Conservation (phyloP, 179 eudicot species). For the Beta lomatogona region DNA sequence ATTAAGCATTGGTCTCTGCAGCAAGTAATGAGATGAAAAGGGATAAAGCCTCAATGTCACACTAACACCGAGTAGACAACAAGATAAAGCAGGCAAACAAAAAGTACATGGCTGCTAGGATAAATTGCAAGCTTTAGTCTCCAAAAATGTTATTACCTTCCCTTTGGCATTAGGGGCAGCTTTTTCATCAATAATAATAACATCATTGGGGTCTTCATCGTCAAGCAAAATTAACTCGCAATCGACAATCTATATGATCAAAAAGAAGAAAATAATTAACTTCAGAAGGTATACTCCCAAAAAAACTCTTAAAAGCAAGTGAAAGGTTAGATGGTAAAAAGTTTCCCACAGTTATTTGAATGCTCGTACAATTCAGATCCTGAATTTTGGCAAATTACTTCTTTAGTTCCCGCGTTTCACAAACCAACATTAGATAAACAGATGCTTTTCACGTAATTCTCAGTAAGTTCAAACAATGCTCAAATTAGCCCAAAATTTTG, state of each 20-base stretch:
- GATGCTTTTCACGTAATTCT: no score
- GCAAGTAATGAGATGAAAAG: not conserved
- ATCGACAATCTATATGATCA: slow-evolving; percentile 35
- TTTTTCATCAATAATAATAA: slow-evolving; percentile 40
- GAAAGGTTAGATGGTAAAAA: not conserved
- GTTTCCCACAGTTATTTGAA: not conserved
- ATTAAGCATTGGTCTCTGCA: slow-evolving; percentile 36
- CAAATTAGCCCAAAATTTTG: not conserved
- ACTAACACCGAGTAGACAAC: not conserved
- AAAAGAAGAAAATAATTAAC: not conserved
- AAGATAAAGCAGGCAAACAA: not conserved
- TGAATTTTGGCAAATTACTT: not conserved
- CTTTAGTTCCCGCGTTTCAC: not conserved
- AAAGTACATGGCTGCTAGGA: not conserved
- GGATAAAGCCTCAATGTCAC: not conserved
- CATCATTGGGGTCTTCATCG: slow-evolving; percentile 51
- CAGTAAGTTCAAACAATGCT: not conserved
- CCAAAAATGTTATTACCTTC: slow-evolving; percentile 50
- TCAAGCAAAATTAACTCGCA: slow-evolving; percentile 61
- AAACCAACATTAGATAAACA: no score
- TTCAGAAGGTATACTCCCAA: not conserved
- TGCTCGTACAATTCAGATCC: not conserved
- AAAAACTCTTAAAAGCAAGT: slow-evolving; percentile 2
- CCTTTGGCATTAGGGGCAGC: slow-evolving; percentile 47
- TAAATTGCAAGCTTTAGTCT: slow-evolving; percentile 1